A percentile compares a stretch with the other conserved stretches of the same genome.
Evolutionary conservation across 805 yeast species (phyloP).

Genomic region (Wickerhamiella bombiphila): DNA sequence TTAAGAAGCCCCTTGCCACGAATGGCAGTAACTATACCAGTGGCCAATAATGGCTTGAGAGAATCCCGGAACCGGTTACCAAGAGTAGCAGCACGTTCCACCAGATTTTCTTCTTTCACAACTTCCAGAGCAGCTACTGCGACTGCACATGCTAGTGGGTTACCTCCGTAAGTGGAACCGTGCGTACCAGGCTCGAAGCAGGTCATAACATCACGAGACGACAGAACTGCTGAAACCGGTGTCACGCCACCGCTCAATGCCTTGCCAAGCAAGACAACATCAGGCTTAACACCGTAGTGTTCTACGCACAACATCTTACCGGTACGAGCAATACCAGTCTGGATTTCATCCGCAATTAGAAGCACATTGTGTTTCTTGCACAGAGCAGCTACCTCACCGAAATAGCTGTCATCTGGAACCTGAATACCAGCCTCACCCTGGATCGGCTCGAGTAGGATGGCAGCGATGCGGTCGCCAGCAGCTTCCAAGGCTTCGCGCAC

Average conservation of each 20-base stretch:
- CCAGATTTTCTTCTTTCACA: constrained; percentile 72
- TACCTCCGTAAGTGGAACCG: constrained; percentile 97
- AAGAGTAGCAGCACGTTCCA: constrained; percentile 55
- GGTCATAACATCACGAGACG: constrained; percentile 81
- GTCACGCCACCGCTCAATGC: constrained; percentile 91
- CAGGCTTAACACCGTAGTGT: constrained; percentile 77
- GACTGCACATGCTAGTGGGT: constrained; percentile 84
- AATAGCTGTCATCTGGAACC: constrained; percentile 76
- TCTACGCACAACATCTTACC: constrained; percentile 88
- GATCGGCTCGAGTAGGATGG: constrained; percentile 83
- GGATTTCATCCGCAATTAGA: constrained; percentile 91
- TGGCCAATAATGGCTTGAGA: constrained; percentile 22
- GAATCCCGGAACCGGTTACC: constrained; percentile 54
- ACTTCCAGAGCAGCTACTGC: constrained; percentile 90
- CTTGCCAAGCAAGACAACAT: constrained; percentile 77
- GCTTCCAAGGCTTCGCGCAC: constrained; percentile 37
- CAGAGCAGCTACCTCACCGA: constrained; percentile 52
- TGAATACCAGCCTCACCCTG: constrained; percentile 98
- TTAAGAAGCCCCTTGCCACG: constrained; percentile 76
- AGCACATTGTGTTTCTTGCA: constrained; percentile 76
- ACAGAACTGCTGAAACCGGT: constrained; percentile 83
- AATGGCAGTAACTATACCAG: constrained; percentile 45
- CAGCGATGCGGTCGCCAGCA: constrained; percentile 73
- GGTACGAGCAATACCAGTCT: constrained; percentile 95
- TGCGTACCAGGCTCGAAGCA: constrained; percentile 89